Percentiles rank a stretch among this genome's conserved stretches.
phyloP scores from a whole-genome alignment of 169 alveolate species.

The Perkinsus chesapeaki region DNA sequence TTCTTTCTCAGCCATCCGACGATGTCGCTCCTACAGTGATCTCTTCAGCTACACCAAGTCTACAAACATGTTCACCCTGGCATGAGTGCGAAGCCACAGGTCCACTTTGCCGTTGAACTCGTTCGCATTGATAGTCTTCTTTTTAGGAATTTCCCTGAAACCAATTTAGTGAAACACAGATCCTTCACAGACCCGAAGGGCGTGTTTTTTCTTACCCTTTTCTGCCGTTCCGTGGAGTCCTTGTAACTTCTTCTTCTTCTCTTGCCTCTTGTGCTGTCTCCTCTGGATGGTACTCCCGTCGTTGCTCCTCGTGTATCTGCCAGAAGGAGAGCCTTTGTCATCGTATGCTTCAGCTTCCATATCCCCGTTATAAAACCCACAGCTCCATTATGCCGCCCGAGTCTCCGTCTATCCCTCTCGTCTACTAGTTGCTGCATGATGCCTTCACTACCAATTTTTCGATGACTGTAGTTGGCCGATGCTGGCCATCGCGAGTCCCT shows the following conservation, averaged over 20 bases:
- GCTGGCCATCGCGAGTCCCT: background rate
- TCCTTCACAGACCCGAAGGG: background rate
- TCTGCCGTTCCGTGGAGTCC: no score
- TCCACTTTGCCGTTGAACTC: background rate
- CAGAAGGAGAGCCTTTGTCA: no score
- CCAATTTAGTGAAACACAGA: background rate
- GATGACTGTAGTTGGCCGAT: background rate
- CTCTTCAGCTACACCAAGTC: no score
- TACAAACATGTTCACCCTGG: background rate
- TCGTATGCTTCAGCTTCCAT: no score
- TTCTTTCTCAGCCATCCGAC: background rate
- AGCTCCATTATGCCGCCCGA: no score
- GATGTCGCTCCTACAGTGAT: background rate
- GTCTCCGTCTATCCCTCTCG: slow-evolving; percentile 1
- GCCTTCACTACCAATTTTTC: background rate
- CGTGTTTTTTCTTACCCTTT: no score
- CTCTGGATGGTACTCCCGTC: no score
- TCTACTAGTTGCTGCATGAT: background rate
- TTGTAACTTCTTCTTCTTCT: no score
- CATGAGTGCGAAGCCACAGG: background rate
- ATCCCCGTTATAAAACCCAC: no score
- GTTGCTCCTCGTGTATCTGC: no score
- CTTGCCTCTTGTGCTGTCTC: no score
- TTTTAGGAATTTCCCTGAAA: background rate
- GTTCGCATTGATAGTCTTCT: background rate